Evolutionary conservation across 805 yeast species (phyloP).

Genomic region (Metschnikowia kofuensis): DNA sequence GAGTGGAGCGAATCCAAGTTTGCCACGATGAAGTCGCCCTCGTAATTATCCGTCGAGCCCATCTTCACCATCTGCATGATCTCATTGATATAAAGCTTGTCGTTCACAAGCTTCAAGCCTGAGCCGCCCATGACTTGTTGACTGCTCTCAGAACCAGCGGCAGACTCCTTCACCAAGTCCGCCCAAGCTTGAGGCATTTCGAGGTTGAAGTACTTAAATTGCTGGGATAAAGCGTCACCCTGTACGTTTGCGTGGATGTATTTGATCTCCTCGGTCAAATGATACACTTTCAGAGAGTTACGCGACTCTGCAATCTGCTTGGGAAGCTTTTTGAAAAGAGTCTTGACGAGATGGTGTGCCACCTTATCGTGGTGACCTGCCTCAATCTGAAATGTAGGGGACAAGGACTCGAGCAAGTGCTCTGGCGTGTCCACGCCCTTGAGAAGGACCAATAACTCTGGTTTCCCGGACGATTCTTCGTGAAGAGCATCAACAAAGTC

Average conservation of each 20-base stretch:
- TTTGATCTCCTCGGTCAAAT: slow-evolving; percentile 27
- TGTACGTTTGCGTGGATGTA: slow-evolving; percentile 14
- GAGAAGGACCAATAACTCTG: slow-evolving; percentile 37
- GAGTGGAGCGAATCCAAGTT: slow-evolving; percentile 43
- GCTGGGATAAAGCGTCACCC: slow-evolving; percentile 14
- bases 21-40: slow-evolving; percentile 29
- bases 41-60: slow-evolving; percentile 21
- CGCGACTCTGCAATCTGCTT: slow-evolving; percentile 15
- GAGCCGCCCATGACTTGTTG: slow-evolving; percentile 16
- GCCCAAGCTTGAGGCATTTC: slow-evolving; percentile 38
- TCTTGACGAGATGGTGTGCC: slow-evolving; percentile 11
- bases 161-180: slow-evolving; percentile 16
- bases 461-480: slow-evolving; percentile 14
- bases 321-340: slow-evolving; percentile 21
- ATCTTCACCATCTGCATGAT: slow-evolving; percentile 46
- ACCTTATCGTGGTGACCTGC: slow-evolving; percentile 6
- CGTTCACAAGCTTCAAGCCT: slow-evolving; percentile 36
- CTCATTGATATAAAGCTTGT: slow-evolving; percentile 47
- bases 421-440: slow-evolving; percentile 41
- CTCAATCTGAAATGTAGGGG: slow-evolving; percentile 23
- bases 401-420: slow-evolving; percentile 21
- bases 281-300: slow-evolving; percentile 9
- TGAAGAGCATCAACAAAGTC: slow-evolving; percentile 24
- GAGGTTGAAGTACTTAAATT: slow-evolving; percentile 27
- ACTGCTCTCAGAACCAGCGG: slow-evolving; percentile 7